phyloP scores from a whole-genome alignment of 106 monocot genomes.

The Dendrobium catenatum region DNA sequence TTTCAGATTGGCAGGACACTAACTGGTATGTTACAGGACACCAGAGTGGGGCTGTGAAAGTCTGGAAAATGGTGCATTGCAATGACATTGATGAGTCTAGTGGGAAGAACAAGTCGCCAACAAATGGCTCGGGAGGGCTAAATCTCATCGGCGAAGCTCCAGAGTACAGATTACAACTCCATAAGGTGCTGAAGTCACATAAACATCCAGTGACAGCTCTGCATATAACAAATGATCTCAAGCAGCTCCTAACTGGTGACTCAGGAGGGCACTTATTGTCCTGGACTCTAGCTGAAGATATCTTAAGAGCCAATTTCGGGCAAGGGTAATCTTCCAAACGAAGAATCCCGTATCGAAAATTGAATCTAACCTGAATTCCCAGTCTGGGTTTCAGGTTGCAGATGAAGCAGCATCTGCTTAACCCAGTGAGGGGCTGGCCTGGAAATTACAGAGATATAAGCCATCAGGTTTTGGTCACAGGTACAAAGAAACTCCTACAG shows the following conservation, averaged over 20 bases:
- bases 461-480: neutral
- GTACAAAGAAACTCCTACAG: neutral
- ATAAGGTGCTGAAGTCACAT: slow-evolving; percentile 76
- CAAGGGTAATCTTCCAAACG: slow-evolving; percentile 15
- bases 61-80: slow-evolving; percentile 95
- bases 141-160: slow-evolving; percentile 21
- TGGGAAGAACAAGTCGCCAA: slow-evolving; percentile 21
- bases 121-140: slow-evolving; percentile 20
- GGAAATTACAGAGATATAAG: neutral
- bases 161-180: slow-evolving; percentile 68
- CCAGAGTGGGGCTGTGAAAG: slow-evolving; percentile 91
- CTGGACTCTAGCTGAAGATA: slow-evolving; percentile 78
- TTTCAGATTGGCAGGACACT: slow-evolving; percentile 85
- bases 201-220: slow-evolving; percentile 86
- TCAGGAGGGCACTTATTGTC: slow-evolving; percentile 61
- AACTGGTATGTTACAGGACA: slow-evolving; percentile 95
- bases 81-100: slow-evolving; percentile 23
- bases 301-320: slow-evolving; percentile 29
- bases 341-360: neutral
- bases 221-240: slow-evolving; percentile 61
- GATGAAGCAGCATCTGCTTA: neutral
- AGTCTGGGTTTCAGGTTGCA: neutral
- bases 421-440: neutral
- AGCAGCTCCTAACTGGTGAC: slow-evolving; percentile 86
- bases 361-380: slow-evolving; percentile 2